phyloP scores from a whole-genome alignment of 352 stramenopile genomes.

The Pythium apleroticum region DNA sequence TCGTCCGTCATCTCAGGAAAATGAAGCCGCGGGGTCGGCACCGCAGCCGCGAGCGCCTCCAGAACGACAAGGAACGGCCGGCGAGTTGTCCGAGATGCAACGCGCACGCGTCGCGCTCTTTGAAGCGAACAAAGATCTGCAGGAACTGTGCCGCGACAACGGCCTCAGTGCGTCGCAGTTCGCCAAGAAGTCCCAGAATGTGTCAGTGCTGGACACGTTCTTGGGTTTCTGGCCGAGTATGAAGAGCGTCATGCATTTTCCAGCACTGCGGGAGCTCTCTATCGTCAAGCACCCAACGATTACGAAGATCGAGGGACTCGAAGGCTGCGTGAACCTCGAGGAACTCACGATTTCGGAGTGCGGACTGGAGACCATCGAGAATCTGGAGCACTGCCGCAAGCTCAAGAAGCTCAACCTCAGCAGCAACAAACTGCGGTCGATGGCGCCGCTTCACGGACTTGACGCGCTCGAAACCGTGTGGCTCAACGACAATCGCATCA shows the following conservation, averaged over 20 bases:
- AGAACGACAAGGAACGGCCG: constrained; percentile 17
- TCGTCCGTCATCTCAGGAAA: background rate
- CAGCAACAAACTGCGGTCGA: constrained; percentile 52
- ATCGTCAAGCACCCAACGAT: constrained; percentile 80
- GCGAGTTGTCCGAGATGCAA: constrained; percentile 30
- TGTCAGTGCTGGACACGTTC: constrained; percentile 70
- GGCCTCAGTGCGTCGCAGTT: constrained; percentile 60
- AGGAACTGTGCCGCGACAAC: constrained; percentile 68
- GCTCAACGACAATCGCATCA: constrained; percentile 81
- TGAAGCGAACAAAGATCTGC: constrained; percentile 46
- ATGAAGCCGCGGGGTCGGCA: background rate
- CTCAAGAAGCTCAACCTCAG: constrained; percentile 74
- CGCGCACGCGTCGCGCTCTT: constrained; percentile 41
- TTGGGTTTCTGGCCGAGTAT: constrained; percentile 77
- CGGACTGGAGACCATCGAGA: constrained; percentile 46
- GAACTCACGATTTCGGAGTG: constrained; percentile 70
- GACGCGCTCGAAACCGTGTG: constrained; percentile 70
- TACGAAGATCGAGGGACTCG: constrained; percentile 49
- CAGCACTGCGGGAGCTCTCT: constrained; percentile 57
- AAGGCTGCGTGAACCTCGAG: constrained; percentile 53
- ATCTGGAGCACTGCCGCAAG: constrained; percentile 41
- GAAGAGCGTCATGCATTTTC: constrained; percentile 65
- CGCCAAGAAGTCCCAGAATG: constrained; percentile 33
- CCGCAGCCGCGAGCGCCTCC: background rate
- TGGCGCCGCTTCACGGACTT: constrained; percentile 60